Evolutionary conservation across 2,329 filamentous ascomycete genomes (phyloP), one percentile per base, ranked within the genome.

Genomic region (Nothopassalora personata): DNA sequence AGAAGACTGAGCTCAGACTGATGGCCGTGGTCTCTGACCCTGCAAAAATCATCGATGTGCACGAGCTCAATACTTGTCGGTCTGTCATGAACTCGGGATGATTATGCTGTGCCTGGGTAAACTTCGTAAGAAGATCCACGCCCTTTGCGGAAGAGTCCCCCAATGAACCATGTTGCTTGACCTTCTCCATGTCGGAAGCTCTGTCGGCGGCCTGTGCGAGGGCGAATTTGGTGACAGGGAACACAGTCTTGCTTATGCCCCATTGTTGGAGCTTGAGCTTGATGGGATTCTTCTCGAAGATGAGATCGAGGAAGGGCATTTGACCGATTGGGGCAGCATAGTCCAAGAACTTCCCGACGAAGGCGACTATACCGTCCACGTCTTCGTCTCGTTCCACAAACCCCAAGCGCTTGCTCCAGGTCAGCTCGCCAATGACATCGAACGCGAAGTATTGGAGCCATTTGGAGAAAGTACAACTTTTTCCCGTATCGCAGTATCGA

Each of bases 401-500:
- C 0, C 89, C 89, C 59, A 91, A 81, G 0, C 87, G 80, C 71
- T 89, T 89, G 71, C 84, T 86, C 74, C 89, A 91, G 0, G 88
- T 91, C 67, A 91, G 83, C 61, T 89, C 86, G 5, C 88, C 88
- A 62, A 91, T 91, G 13, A 91, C 88, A 69, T 92, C 89, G 67
- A 92, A 92, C 0, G 89, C 89, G 66, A 89, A 91, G 70, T 86
- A 91, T 68, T 92, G 89, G 58, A 92, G 75, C 89, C 89, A 91
- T 58, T 80, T 77, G 1, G 84, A 83, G 57, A 90, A 87, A 68
- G 89, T 83, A 67, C 86, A 89, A 27, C 74, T 74, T 30, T 65
- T 61, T 11, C 75, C 73, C 0, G 75, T 74, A 4, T 70, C 70
- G 9, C 74, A 74, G 64, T 76, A 81, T 33, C 76, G 66, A 23